Conservation (phyloP, 176 grass and related monocot species). For the Aegilops longissima region DNA sequence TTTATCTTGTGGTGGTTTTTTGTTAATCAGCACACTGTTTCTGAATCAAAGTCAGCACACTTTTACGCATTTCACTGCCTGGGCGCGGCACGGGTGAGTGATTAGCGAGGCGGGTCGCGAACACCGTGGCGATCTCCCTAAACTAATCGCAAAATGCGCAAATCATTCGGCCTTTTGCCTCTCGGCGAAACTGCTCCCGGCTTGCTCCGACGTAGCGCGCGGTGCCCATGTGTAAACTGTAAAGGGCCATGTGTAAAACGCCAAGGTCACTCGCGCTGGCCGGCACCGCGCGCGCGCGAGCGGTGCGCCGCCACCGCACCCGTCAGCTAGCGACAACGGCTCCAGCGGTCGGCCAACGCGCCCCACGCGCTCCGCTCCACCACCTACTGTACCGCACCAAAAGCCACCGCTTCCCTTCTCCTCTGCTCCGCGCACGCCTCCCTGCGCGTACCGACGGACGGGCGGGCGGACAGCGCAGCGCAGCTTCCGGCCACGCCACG, state of each 20-base stretch:
- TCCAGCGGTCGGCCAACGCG: not conserved
- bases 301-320: not conserved
- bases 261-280: not conserved
- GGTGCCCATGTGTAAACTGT: too few relatives aligned
- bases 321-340: not conserved
- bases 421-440: not conserved
- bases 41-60: too few relatives aligned
- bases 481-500: not conserved
- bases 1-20: too few relatives aligned
- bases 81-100: too few relatives aligned
- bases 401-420: not conserved
- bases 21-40: too few relatives aligned
- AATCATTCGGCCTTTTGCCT: not conserved
- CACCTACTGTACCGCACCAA: not conserved
- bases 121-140: too few relatives aligned
- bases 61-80: too few relatives aligned
- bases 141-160: too few relatives aligned
- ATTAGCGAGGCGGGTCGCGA: too few relatives aligned
- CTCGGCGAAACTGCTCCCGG: not conserved
- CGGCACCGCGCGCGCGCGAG: not conserved
- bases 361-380: too few relatives aligned
- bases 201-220: too few relatives aligned
- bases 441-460: not conserved
- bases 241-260: not conserved
- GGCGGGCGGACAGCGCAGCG: not conserved